Evolutionary conservation across 768 basidiomycete species (phyloP).

Genomic region (Mycena capillaripes): DNA sequence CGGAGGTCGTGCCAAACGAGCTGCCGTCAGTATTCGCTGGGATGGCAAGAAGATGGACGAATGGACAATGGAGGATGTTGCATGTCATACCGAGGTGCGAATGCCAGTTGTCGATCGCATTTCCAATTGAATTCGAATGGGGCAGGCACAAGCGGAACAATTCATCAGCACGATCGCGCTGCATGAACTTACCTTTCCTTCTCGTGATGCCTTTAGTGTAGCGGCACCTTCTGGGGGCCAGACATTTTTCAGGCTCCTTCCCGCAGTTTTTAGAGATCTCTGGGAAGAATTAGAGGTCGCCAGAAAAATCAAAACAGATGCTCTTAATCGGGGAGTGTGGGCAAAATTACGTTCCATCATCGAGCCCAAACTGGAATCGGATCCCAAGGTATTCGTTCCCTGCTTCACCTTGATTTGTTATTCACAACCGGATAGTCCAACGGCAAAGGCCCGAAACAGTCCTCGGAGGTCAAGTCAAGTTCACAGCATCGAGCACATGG

Average conservation of each 20-base stretch:
- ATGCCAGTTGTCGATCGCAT: too few species aligned
- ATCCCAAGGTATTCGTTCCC: constrained; percentile 54
- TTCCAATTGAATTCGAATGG: too few species aligned
- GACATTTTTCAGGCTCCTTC: constrained; percentile 85
- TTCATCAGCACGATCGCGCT: constrained; percentile 91
- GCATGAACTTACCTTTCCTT: constrained; percentile 80
- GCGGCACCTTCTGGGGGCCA: constrained; percentile 60
- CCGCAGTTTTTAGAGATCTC: constrained; percentile 85
- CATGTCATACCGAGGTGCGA: constrained; percentile 78
- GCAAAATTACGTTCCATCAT: constrained; percentile 73
- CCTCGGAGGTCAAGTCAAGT: constrained; percentile 28
- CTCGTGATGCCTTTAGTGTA: constrained; percentile 73
- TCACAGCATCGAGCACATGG: background rate
- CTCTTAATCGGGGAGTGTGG: constrained; percentile 80
- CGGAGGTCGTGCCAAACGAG: constrained; percentile 81
- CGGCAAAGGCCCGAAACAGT: constrained; percentile 41
- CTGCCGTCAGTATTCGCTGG: constrained; percentile 82
- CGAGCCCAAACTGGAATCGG: constrained; percentile 66
- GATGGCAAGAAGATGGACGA: constrained; percentile 67
- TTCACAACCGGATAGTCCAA: constrained; percentile 34
- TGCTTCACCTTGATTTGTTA: background rate
- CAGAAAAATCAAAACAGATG: constrained; percentile 73
- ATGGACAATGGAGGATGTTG: constrained; percentile 89
- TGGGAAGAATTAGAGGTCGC: constrained; percentile 90
- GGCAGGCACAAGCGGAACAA: constrained; percentile 95